Base-by-base conservation (phyloP, 495 filamentous ascomycete genomes). In the Neurospora africana region DNA sequence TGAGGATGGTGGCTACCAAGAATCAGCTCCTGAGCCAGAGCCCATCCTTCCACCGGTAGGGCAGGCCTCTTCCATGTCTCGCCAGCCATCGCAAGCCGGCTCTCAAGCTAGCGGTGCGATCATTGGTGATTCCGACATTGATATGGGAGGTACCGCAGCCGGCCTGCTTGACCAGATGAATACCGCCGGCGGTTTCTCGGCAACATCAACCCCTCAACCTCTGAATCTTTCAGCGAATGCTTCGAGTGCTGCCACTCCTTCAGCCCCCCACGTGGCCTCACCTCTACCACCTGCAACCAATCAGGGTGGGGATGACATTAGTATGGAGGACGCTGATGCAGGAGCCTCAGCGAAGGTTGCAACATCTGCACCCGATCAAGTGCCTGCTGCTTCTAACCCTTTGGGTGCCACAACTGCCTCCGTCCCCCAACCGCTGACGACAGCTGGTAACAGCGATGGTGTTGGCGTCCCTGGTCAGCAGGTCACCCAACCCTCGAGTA, bases 1-100 rank as follows among this genome's bases (percentile, higher is more conserved):
- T 58, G 86, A 92, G 72, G 89, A 91, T 73, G 85, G 86, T 27
- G 92, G 92, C 69, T 92, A 90, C 37, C 84, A 92, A 44, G 82
- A 92, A 75, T 82, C 79, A 7, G 78, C 76, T 2, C 83, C 82
- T 4, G 88, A 93, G 74, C 86, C 86, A 38, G 84, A 85, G 44
- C 80, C 74, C 7, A 73, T 72, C 23, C 37, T 44, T 33, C 23
- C 47, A 21, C 69, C 75, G 15, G 11, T 72, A 23, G 68, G 36
- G 19, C 79, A 76, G 43, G 36, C 72, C 0, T 61, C 69, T 3
- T 69, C 72, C 23, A 81, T 86, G 78, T 85, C 84, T 11, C 81
- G 83, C 27, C 82, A 85, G 74, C 79, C 80, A 30, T 86, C 85
- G 5, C 83, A 84, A 10, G 75, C 83, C 15, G 84, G 83, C 19